These are phyloP conservation scores for Teunomyces tritomae DNA, from an alignment of 805 yeast species.

Conservation along the genomic window DNA sequence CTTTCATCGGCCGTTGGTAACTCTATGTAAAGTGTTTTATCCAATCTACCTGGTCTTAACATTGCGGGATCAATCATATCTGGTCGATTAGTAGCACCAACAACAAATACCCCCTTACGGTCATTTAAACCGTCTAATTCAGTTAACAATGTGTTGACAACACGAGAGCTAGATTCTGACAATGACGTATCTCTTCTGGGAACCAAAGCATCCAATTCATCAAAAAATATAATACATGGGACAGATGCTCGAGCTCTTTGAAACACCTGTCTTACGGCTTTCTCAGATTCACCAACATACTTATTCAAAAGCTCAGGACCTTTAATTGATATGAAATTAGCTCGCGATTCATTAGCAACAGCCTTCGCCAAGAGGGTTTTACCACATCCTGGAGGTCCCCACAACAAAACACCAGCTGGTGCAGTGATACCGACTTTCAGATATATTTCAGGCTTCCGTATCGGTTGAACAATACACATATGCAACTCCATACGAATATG, in stretches of 20 bases:
- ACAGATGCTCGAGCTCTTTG: slow-evolving; percentile 88
- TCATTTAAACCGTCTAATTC: slow-evolving; percentile 95
- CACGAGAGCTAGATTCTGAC: slow-evolving; percentile 88
- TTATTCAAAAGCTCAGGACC: slow-evolving; percentile 95
- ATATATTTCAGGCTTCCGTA: slow-evolving; percentile 85
- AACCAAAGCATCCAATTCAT: slow-evolving; percentile 93
- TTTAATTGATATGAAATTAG: slow-evolving; percentile 91
- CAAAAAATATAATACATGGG: slow-evolving; percentile 94
- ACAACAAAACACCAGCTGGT: slow-evolving; percentile 93
- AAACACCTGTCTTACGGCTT: slow-evolving; percentile 91
- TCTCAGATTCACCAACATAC: slow-evolving; percentile 94
- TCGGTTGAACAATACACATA: slow-evolving; percentile 97
- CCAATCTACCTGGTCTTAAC: slow-evolving; percentile 95
- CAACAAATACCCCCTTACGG: slow-evolving; percentile 86
- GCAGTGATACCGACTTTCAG: slow-evolving; percentile 91
- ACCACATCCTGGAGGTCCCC: slow-evolving; percentile 99
- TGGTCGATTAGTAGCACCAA: slow-evolving; percentile 96
- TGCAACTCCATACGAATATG: slow-evolving; percentile 84
- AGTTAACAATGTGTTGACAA: slow-evolving; percentile 89
- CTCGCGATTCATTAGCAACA: slow-evolving; percentile 95
- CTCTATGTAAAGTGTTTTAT: slow-evolving; percentile 88
- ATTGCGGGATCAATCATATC: slow-evolving; percentile 98
- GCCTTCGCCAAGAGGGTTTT: slow-evolving; percentile 95
- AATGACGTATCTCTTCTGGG: slow-evolving; percentile 88
- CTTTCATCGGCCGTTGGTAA: slow-evolving; percentile 79